Evolutionary conservation across 2,329 filamentous ascomycete genomes (phyloP).

Genomic region (Colletotrichum truncatum): DNA sequence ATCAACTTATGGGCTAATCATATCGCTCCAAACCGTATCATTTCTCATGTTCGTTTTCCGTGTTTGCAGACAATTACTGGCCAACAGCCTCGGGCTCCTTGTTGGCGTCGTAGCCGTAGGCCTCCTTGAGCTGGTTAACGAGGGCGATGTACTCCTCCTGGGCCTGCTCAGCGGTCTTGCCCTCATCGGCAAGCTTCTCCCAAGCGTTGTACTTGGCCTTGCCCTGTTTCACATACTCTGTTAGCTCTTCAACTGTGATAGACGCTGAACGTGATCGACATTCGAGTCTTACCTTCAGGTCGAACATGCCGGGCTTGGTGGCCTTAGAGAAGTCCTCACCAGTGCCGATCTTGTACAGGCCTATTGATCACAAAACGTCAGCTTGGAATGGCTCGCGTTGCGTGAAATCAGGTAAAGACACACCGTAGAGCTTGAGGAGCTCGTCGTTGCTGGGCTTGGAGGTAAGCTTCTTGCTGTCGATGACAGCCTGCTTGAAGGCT

Average conservation of each 20-base stretch:
- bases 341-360: conserved; percentile 66
- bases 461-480: conserved; percentile 74
- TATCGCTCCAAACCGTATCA: conserved; percentile 13
- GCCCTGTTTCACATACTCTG: conserved; percentile 56
- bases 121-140: conserved; percentile 76
- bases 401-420: conserved; percentile 32
- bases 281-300: conserved; percentile 66
- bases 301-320: conserved; percentile 72
- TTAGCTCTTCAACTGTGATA: conserved; percentile 13
- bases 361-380: conserved; percentile 43
- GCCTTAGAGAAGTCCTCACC: conserved; percentile 67
- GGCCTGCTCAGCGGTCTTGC: conserved; percentile 70
- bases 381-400: not conserved
- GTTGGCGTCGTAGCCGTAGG: conserved; percentile 73
- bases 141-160: conserved; percentile 80
- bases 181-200: conserved; percentile 74
- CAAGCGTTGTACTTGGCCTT: conserved; percentile 86
- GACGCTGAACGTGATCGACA: not conserved
- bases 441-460: conserved; percentile 71
- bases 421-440: conserved; percentile 71
- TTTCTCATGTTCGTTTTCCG: conserved; percentile 20
- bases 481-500: conserved; percentile 65
- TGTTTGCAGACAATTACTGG: conserved; percentile 31
- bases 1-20: not conserved
- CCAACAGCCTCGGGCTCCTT: conserved; percentile 69